Percentiles rank a stretch among this genome's conserved stretches.
phyloP scores from a whole-genome alignment of 2,329 filamentous ascomycete genomes.

The Fusarium clavum region DNA sequence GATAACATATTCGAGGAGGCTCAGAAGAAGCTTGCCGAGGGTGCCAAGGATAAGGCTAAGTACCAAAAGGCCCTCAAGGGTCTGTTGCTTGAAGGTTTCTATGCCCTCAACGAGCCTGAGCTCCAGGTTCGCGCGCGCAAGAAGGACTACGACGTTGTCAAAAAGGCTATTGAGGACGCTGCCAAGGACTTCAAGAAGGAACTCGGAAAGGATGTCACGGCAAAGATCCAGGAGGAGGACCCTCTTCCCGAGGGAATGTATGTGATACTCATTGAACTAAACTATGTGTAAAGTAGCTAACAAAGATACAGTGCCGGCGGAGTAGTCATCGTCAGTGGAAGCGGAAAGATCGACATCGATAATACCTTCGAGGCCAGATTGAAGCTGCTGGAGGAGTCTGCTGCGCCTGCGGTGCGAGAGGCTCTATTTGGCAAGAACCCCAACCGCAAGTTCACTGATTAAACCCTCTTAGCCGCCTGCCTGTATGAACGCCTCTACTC shows the following conservation, averaged over 20 bases:
- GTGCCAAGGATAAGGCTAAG: conserved; percentile 75
- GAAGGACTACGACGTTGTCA: conserved; percentile 79
- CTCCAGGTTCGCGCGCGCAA: conserved; percentile 80
- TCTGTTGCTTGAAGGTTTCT: conserved; percentile 88
- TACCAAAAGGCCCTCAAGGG: conserved; percentile 83
- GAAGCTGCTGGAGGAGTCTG: conserved; percentile 83
- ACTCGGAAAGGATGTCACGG: conserved; percentile 74
- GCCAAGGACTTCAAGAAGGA: conserved; percentile 86
- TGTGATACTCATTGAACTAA: conserved; percentile 56
- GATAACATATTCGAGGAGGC: conserved; percentile 89
- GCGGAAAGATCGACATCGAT: conserved; percentile 97
- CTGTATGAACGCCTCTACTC: conserved; percentile 19
- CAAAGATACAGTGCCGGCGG: conserved; percentile 77
- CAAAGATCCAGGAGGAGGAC: conserved; percentile 81
- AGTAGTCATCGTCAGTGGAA: conserved; percentile 80
- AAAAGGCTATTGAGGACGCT: conserved; percentile 82
- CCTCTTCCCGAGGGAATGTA: conserved; percentile 85
- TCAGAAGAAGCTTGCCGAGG: conserved; percentile 73
- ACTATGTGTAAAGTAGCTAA: conserved; percentile 35
- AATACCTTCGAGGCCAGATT: conserved; percentile 97
- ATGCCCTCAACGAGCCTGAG: conserved; percentile 85
- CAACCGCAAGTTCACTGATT: conserved; percentile 97
- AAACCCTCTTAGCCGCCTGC: conserved; percentile 49
- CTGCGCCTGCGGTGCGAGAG: conserved; percentile 85
- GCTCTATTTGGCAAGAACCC: conserved; percentile 93